phyloP scores from a whole-genome alignment of 352 stramenopile genomes.

The Elongisporangium senticosum region DNA sequence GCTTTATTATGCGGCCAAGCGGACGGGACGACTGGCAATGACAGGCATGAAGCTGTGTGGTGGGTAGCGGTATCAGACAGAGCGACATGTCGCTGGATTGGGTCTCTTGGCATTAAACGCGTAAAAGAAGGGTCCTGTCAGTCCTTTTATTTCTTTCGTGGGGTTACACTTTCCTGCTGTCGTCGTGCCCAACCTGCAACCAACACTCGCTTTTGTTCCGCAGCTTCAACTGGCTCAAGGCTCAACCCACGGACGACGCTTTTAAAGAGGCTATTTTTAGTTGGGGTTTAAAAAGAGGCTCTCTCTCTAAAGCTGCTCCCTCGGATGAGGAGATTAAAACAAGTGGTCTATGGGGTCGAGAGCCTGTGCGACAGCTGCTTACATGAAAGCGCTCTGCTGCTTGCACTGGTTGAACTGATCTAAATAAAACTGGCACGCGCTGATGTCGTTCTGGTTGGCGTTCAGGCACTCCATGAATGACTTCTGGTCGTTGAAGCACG shows the following conservation, averaged over 20 bases:
- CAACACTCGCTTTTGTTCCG: background rate
- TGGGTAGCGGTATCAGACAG: background rate
- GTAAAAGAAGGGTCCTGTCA: background rate
- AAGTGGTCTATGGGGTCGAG: background rate
- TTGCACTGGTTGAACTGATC: slow-evolving; percentile 87
- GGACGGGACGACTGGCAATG: background rate
- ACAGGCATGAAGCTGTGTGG: background rate
- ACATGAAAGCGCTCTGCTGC: slow-evolving; percentile 66
- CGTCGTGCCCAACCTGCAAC: background rate
- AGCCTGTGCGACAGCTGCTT: too few species aligned
- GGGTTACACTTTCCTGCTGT: too few species aligned
- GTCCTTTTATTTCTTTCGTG: background rate
- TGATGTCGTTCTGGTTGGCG: slow-evolving; percentile 84
- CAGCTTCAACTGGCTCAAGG: background rate
- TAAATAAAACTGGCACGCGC: slow-evolving; percentile 85
- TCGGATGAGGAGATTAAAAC: background rate
- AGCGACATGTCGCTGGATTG: background rate
- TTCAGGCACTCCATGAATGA: slow-evolving; percentile 83
- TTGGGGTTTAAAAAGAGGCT: background rate
- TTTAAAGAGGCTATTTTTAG: background rate
- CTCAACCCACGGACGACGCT: background rate
- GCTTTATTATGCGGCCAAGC: background rate
- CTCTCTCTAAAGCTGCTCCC: background rate
- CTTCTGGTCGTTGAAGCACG: slow-evolving; percentile 75
- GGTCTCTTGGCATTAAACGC: background rate